These are phyloP conservation scores for Gentiana macrophylla DNA, from an alignment of 257 asterid genomes.

Conservation along the genomic window DNA sequence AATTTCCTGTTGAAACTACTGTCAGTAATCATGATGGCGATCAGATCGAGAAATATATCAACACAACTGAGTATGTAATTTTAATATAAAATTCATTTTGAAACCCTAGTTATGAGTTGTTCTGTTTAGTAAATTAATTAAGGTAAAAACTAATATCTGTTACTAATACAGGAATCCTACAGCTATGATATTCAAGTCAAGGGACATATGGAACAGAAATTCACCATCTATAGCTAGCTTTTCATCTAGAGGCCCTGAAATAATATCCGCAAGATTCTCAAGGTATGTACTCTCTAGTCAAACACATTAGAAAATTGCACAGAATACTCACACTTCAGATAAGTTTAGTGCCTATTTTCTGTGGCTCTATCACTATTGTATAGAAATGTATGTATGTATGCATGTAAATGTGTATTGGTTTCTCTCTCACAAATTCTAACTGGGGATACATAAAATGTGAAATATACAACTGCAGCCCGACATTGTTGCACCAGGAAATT, in stretches of 20 bases:
- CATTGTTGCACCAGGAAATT: conserved; percentile 69
- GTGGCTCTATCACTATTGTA: no score
- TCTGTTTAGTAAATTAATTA: no score
- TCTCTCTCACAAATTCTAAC: no score
- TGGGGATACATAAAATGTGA: no score
- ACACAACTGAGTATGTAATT: conserved; percentile 42
- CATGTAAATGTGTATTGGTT: no score
- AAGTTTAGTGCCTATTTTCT: no score
- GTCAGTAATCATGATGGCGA: conserved; percentile 22
- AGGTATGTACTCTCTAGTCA: conserved; percentile 22
- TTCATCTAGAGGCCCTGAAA: conserved; percentile 74
- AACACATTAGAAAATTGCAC: no score
- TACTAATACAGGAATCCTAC: conserved; percentile 26
- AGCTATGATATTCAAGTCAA: conserved; percentile 44
- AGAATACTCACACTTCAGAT: no score
- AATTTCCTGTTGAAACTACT: conserved; percentile 23
- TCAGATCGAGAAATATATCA: conserved; percentile 38
- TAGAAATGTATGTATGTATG: no score
- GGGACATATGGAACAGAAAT: conserved; percentile 4
- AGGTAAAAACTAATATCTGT: no score
- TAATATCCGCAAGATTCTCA: conserved; percentile 41
- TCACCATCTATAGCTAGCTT: conserved; percentile 51
- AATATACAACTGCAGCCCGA: conserved; percentile 45
- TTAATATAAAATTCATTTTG: no score
- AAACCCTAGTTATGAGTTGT: no score